Conservation (phyloP, 192 early-diverging fungal species). For the Dissophora ornata region DNA sequence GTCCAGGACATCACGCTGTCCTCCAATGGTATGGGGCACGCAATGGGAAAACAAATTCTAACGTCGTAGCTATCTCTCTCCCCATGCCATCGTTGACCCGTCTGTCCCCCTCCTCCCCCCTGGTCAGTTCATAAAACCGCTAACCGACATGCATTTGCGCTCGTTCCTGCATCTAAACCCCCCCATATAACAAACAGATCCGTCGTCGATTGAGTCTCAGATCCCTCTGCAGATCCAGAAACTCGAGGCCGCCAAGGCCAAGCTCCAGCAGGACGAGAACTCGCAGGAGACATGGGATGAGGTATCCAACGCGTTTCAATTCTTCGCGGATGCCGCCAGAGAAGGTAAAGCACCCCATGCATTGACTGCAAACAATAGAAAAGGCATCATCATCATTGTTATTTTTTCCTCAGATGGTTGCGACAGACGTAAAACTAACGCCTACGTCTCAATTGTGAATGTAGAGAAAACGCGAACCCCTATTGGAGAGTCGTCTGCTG, state of each 20-base stretch:
- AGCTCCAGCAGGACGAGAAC: constrained; percentile 9
- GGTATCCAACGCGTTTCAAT: constrained; percentile 41
- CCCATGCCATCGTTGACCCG: no score
- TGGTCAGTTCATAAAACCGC: no score
- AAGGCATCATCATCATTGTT: no score
- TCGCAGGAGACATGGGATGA: constrained; percentile 37
- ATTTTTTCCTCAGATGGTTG: no score
- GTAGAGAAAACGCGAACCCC: constrained; percentile 57
- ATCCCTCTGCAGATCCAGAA: constrained; percentile 17
- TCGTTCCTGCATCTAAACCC: neutral
- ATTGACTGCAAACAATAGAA: no score
- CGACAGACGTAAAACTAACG: neutral
- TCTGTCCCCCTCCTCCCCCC: no score
- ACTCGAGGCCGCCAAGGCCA: constrained; percentile 25
- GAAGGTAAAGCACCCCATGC: no score
- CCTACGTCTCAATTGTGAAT: no score
- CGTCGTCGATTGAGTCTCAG: constrained; percentile 8
- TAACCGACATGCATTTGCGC: no score
- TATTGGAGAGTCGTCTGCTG: constrained; percentile 54
- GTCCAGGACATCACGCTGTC: constrained; percentile 38
- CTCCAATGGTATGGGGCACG: constrained; percentile 1
- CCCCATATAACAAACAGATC: constrained; percentile 5
- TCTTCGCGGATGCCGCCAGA: constrained; percentile 51
- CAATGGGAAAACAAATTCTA: no score
- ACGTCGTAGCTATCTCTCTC: no score